A percentile compares a stretch with the other conserved stretches of the same genome.
Conservation (phyloP, 2,329 filamentous ascomycete species). For the Penicillium thymicola region DNA sequence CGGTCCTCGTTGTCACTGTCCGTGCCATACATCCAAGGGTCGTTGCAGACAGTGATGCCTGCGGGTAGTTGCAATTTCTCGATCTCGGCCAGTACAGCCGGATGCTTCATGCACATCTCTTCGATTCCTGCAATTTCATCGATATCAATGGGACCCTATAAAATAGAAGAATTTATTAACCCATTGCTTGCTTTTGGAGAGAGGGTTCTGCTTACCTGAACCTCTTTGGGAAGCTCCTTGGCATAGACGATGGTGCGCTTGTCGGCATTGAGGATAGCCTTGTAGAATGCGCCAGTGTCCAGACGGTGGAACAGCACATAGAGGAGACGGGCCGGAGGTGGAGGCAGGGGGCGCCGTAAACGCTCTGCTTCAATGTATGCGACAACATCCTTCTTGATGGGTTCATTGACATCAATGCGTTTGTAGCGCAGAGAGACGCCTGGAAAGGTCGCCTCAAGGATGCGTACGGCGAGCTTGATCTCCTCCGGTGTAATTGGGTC, state of each 20-base stretch:
- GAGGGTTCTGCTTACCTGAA: slow-evolving; percentile 37
- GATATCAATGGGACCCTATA: slow-evolving; percentile 57
- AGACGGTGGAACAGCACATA: slow-evolving; percentile 51
- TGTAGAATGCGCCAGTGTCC: slow-evolving; percentile 43
- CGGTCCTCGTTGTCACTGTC: slow-evolving; percentile 39
- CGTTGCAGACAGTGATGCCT: slow-evolving; percentile 55
- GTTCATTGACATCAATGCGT: slow-evolving; percentile 63
- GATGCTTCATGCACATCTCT: slow-evolving; percentile 53
- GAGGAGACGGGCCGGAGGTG: slow-evolving; percentile 50
- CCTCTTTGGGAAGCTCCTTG: slow-evolving; percentile 45
- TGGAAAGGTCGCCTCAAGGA: slow-evolving; percentile 37
- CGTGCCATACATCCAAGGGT: slow-evolving; percentile 68
- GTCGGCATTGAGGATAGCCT: slow-evolving; percentile 41
- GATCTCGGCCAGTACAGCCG: slow-evolving; percentile 56
- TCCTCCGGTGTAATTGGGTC: slow-evolving; percentile 39
- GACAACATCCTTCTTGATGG: slow-evolving; percentile 57
- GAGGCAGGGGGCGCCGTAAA: slow-evolving; percentile 46
- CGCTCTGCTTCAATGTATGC: slow-evolving; percentile 63
- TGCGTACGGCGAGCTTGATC: slow-evolving; percentile 35
- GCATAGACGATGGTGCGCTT: slow-evolving; percentile 35
- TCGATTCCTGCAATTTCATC: slow-evolving; percentile 60
- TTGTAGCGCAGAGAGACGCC: slow-evolving; percentile 54
- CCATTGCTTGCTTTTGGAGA: neutral
- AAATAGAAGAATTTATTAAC: slow-evolving; percentile 54
- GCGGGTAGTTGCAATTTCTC: slow-evolving; percentile 58